phyloP scores from a whole-genome alignment of 768 basidiomycete genomes.

The Terana coerulea region DNA sequence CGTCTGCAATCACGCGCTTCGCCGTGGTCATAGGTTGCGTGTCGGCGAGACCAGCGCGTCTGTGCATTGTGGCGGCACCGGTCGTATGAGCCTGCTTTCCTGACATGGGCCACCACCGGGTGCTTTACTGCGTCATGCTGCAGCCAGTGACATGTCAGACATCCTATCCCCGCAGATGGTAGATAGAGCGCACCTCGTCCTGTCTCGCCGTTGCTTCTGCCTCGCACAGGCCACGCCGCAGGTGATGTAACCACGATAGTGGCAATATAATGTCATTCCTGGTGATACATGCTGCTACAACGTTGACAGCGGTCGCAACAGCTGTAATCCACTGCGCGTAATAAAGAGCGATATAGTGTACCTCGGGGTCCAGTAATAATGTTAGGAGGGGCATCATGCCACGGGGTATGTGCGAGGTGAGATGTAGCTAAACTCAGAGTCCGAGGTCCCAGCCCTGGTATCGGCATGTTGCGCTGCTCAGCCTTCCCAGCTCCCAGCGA shows the following conservation, averaged over 20 bases:
- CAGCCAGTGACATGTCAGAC: too few relatives aligned
- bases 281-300: slow-evolving; percentile 14
- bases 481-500: slow-evolving; percentile 12
- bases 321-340: neutral
- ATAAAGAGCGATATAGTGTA: slow-evolving; percentile 10
- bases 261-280: neutral
- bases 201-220: slow-evolving; percentile 7
- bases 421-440: slow-evolving; percentile 10
- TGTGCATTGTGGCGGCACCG: neutral
- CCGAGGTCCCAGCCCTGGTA: slow-evolving; percentile 9
- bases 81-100: neutral
- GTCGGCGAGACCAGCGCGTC: neutral
- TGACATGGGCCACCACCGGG: too few relatives aligned
- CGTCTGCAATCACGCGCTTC: neutral
- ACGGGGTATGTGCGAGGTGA: neutral
- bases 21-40: slow-evolving; percentile 1
- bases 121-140: too few relatives aligned
- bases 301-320: slow-evolving; percentile 10
- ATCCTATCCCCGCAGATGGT: neutral
- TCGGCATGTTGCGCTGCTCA: slow-evolving; percentile 4
- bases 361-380: slow-evolving; percentile 8
- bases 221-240: slow-evolving; percentile 22
- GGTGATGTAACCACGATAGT: slow-evolving; percentile 1
- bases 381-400: neutral
- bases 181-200: slow-evolving; percentile 6